Base-by-base conservation (phyloP, 2,329 filamentous ascomycete species). In the Xylaria arbuscula region DNA sequence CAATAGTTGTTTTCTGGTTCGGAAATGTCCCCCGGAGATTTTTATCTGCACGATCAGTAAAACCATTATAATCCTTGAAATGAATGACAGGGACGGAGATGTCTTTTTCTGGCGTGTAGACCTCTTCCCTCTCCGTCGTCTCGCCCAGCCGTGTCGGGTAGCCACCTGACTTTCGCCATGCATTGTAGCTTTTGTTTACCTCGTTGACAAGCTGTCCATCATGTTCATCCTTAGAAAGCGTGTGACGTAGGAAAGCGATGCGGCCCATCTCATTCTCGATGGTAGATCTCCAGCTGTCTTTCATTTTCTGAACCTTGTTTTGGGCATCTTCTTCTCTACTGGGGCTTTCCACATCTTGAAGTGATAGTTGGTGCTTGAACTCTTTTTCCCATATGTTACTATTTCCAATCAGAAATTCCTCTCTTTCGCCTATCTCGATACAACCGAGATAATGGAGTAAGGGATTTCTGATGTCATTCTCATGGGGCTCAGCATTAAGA, bases 381-480 rank as follows among this genome's bases (percentile, higher is more conserved):
- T 67, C 64, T 7, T 64, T 19, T 34, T 61, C 5, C 64, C 59
- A 64, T 2, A 67, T 50, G 1, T 22, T 1, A 9, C 3, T 50
- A 0, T 56, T 15, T 2, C 28, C 32, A 0, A 40, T 10, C 24
- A 75, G 71, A 50, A 76, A 74, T 0, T 40, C 17, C 2, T 71
- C 34, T 22, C 68, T 68, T 3, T 74, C 40, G 5, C 34, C 28
- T 15, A 74, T 70, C 28, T 70, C 56, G 34, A 76, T 69, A 24
- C 75, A 76, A 36, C 75, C 75, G 28, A 73, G 36, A 34, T 72
- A 76, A 55, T 76, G 75, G 3, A 72, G 45, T 32, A 76, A 19
- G n/a, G 72, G 72, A 22, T 76, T 70, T 15, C 42, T 73, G 6
- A 76, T 76, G 8, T 70, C 22, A 3, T 56, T n/a, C 0, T 59